Percentiles rank a stretch among this genome's conserved stretches.
Conservation (phyloP, 1,139 yeast species). For the Sugiyamaella grinbergsii region DNA sequence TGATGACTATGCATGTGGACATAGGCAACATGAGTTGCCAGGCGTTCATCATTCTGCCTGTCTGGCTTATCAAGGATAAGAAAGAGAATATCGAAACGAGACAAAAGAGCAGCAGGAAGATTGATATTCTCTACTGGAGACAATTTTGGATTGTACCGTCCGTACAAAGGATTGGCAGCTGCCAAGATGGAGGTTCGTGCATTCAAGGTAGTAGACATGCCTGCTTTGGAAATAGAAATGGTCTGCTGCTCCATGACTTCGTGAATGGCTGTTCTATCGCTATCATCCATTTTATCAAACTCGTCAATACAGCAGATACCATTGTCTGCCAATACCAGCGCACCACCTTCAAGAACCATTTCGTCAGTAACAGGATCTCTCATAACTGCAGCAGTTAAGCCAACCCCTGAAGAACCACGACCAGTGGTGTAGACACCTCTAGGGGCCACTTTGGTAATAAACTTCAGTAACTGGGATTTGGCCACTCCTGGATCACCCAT, state of each 20-base stretch:
- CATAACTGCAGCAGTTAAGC: conserved; percentile 98
- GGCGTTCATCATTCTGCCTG: conserved; percentile 75
- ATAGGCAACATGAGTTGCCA: conserved; percentile 91
- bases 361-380: conserved; percentile 98
- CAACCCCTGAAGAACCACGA: conserved; percentile 98
- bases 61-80: conserved; percentile 83
- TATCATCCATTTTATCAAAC: conserved; percentile 98
- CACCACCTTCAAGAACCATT: conserved; percentile 98
- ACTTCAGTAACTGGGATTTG: conserved; percentile 91
- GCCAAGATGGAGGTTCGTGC: conserved; percentile 96
- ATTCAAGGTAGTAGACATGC: conserved; percentile 92
- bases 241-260: conserved; percentile 99
- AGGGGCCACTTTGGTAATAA: conserved; percentile 91
- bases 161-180: conserved; percentile 96
- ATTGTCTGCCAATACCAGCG: conserved; percentile 92
- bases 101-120: conserved; percentile 92
- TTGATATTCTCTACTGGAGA: conserved; percentile 96
- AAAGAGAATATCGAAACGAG: conserved; percentile 91
- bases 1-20: conserved; percentile 93
- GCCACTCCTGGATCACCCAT: conserved; percentile 99
- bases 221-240: conserved; percentile 95
- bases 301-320: conserved; percentile 99
- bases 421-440: conserved; percentile 98
- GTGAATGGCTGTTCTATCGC: conserved; percentile 96
- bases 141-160: conserved; percentile 86